Base-by-base conservation (phyloP, 768 basidiomycete species). In the Jaapia argillacea region DNA sequence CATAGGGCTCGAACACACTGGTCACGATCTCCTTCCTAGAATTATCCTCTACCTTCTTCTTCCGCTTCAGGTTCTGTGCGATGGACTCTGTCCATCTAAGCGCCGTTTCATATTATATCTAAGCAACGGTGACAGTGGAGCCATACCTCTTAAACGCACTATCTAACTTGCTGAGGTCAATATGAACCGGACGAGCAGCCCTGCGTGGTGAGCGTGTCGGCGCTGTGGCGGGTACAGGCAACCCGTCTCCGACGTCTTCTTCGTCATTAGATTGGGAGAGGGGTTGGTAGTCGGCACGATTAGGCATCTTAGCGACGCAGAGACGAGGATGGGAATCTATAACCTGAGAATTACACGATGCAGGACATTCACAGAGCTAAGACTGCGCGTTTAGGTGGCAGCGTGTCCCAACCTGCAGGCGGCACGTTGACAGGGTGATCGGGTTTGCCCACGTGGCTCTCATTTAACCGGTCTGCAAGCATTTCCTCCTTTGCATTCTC, bases 41-140 rank as follows among this genome's bases (percentile, higher is more conserved):
- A 54, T 78, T 70, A 45, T 76, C 75, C 31, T 75, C 70, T 13
- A 69, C 68, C 47, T 81, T 85, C 69, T 79, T 83, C 64, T 84
- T 86, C 45, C 82, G 75, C 51, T 82, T 85, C 41, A 91, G 77
- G 61, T 84, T 86, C 63, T 87, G 81, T 1, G 87, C 81, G 51
- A 91, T 89, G 43, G 81, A 83, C 53, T 85, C 79, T 10, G 87
- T 90, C 87, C 87, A 91, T 56, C 85, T 85, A 44, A 13, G 28
- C 40, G 38, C 10, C 10, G 16, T 16, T 16, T 10, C 28, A 33
- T 33, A 10, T 33, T 31, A 48, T 20, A 5, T 43, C 24, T 38
- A 39, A 37, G 40, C 31, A 21, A 36, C 14, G 16, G 13, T 26
- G 25, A 46, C 18, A 13, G 20, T 36, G n/a, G 4, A 24, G 14